These are phyloP conservation scores for Suillus decipiens DNA, from an alignment of 768 basidiomycete genomes.

Conservation along the genomic window DNA sequence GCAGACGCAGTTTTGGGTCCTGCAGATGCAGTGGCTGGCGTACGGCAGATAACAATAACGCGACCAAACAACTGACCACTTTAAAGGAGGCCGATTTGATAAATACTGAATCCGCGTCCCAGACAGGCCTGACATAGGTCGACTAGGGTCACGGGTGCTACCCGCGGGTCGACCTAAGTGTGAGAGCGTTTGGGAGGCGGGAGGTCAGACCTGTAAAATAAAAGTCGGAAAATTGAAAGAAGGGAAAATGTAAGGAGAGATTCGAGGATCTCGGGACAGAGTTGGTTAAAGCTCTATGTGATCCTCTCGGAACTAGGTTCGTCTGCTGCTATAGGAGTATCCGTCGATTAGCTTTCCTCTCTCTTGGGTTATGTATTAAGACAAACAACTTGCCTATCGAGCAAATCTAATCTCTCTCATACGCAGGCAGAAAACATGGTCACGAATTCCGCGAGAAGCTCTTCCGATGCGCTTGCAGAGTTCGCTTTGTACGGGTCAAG, in stretches of 20 bases:
- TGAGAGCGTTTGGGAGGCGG: slow-evolving; percentile 69
- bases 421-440: slow-evolving; percentile 63
- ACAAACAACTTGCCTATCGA: slow-evolving; percentile 49
- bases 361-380: not conserved
- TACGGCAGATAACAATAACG: too few relatives aligned
- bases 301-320: slow-evolving; percentile 53
- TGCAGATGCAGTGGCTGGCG: too few relatives aligned
- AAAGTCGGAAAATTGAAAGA: slow-evolving; percentile 3
- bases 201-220: slow-evolving; percentile 58
- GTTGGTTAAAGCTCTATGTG: slow-evolving; percentile 60
- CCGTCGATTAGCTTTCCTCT: slow-evolving; percentile 5
- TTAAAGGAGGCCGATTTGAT: too few relatives aligned
- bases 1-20: too few relatives aligned
- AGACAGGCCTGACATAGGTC: too few relatives aligned
- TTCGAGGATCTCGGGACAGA: slow-evolving; percentile 78
- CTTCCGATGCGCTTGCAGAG: slow-evolving; percentile 23
- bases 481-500: slow-evolving; percentile 2
- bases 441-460: slow-evolving; percentile 65
- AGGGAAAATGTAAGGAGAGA: slow-evolving; percentile 63
- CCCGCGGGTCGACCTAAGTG: too few relatives aligned
- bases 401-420: slow-evolving; percentile 69
- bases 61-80: too few relatives aligned
- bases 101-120: too few relatives aligned
- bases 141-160: too few relatives aligned
- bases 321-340: slow-evolving; percentile 47